A percentile compares a stretch with the other conserved stretches of the same genome.
Conservation (phyloP, 352 stramenopile species). For the Globisporangium paddicum region DNA sequence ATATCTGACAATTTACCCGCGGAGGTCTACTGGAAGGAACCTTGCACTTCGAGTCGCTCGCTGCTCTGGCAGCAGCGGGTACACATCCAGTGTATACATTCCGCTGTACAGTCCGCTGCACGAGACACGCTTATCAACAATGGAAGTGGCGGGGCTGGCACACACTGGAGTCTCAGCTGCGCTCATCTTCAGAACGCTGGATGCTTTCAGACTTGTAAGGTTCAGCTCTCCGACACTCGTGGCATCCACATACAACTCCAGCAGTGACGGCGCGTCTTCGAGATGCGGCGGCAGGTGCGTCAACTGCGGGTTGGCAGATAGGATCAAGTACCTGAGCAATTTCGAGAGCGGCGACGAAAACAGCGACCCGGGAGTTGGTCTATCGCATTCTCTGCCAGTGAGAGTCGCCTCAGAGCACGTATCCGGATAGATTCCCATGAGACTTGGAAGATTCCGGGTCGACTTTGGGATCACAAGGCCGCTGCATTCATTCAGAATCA, state of each 20-base stretch:
- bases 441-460: constrained; percentile 1
- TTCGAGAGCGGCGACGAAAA: neutral
- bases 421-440: constrained; percentile 1
- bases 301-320: constrained; percentile 1
- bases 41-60: neutral
- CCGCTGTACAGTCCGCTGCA: constrained; percentile 4
- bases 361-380: neutral
- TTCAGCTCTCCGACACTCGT: neutral
- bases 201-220: neutral
- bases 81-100: constrained; percentile 8
- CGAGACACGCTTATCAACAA: neutral
- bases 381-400: constrained; percentile 3
- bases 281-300: neutral
- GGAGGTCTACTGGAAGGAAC: neutral
- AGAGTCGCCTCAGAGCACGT: constrained; percentile 4
- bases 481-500: constrained; percentile 1
- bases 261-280: neutral
- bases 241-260: constrained; percentile 7
- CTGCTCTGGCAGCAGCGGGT: constrained; percentile 2
- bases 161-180: constrained; percentile 8
- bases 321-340: neutral
- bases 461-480: neutral
- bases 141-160: neutral
- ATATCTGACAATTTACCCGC: too few species aligned
- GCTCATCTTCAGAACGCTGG: neutral